Evolutionary conservation across 2,329 filamentous ascomycete genomes (phyloP).

Genomic region (Penicillium sp.): DNA sequence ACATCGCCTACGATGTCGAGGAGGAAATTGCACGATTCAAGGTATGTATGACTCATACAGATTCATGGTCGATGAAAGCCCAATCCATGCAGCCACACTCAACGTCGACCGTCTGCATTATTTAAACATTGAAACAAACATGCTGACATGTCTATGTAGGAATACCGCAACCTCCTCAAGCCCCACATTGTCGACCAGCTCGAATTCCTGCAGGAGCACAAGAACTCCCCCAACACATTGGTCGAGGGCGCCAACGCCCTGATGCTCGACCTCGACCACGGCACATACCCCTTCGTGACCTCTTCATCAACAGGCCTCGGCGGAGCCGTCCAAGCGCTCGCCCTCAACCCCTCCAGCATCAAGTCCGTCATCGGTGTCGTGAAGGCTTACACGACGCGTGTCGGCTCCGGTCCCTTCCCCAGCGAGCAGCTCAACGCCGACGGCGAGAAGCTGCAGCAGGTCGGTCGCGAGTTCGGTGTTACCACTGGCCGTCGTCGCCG

Average conservation of each 20-base stretch:
- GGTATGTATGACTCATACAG: slow-evolving; percentile 32
- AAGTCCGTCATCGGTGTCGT: slow-evolving; percentile 63
- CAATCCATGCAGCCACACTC: not conserved
- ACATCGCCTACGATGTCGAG: slow-evolving; percentile 60
- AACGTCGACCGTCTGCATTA: not conserved
- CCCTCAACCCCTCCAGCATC: slow-evolving; percentile 58
- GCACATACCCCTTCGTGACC: slow-evolving; percentile 54
- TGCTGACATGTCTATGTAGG: slow-evolving; percentile 21
- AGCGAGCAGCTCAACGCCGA: slow-evolving; percentile 60
- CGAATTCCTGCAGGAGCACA: slow-evolving; percentile 56
- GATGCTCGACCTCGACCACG: slow-evolving; percentile 61
- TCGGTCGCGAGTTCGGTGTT: slow-evolving; percentile 58
- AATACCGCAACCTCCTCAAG: slow-evolving; percentile 39
- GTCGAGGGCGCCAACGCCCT: slow-evolving; percentile 66
- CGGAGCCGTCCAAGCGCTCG: slow-evolving; percentile 59
- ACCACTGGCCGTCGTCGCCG: slow-evolving; percentile 63
- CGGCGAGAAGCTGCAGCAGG: slow-evolving; percentile 58
- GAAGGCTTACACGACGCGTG: slow-evolving; percentile 65
- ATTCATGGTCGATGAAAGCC: not conserved
- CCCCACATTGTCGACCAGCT: slow-evolving; percentile 48
- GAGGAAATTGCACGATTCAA: slow-evolving; percentile 61
- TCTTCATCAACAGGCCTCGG: slow-evolving; percentile 51
- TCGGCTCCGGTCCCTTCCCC: slow-evolving; percentile 63
- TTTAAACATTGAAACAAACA: not conserved
- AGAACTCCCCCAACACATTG: slow-evolving; percentile 57